Conservation (phyloP, 495 filamentous ascomycete genomes). For the Neurospora hispaniola region DNA sequence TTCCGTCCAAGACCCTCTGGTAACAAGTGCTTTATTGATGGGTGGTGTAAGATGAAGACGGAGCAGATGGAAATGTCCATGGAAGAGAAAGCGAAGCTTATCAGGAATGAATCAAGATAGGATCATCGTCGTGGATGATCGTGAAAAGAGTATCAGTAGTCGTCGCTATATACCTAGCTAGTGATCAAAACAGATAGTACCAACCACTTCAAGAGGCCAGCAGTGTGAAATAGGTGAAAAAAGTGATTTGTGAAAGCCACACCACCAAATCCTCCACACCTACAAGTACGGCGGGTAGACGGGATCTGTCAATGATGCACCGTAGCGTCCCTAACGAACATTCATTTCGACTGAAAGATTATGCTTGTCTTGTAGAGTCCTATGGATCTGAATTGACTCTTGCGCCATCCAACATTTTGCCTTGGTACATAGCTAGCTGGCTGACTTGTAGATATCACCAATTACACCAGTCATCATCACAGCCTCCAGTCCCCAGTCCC, state of each 20-base stretch:
- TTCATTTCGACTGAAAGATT: no score
- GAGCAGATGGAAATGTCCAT: background rate
- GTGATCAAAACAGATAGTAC: background rate
- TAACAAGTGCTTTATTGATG: background rate
- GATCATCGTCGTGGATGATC: background rate
- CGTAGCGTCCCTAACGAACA: no score
- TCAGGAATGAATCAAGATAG: background rate
- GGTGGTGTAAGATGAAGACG: background rate
- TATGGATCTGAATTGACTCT: no score
- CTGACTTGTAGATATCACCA: no score
- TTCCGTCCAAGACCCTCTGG: background rate
- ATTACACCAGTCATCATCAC: background rate
- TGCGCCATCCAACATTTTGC: no score
- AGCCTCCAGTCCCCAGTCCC: background rate
- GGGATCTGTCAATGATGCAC: no score
- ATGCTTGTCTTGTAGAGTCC: no score
- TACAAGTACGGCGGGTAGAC: no score
- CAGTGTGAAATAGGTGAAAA: no score
- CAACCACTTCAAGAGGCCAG: background rate
- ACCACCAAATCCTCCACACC: no score
- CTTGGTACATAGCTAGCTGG: no score
- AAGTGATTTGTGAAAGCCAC: no score
- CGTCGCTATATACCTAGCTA: background rate
- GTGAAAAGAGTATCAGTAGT: background rate
- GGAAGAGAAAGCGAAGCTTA: background rate